These are phyloP conservation scores for Typha latifolia DNA, from an alignment of 176 grass and related monocot species.

Conservation along the genomic window DNA sequence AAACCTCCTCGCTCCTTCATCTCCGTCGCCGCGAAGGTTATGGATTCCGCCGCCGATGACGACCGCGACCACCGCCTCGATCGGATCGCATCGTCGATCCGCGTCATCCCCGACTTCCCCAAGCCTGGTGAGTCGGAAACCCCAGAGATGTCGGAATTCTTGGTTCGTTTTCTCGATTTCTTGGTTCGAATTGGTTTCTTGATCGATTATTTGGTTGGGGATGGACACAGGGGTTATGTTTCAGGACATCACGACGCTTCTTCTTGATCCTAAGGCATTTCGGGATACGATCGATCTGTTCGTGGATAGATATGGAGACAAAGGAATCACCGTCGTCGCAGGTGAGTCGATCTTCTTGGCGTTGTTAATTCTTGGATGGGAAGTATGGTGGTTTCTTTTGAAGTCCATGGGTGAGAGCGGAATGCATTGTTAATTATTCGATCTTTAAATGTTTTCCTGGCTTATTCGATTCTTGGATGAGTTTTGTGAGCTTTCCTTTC, in stretches of 20 bases:
- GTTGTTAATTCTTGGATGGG: neutral
- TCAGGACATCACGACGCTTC: constrained; percentile 93
- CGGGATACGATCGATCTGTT: constrained; percentile 81
- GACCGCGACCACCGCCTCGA: constrained; percentile 41
- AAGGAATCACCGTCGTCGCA: constrained; percentile 67
- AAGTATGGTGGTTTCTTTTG: neutral
- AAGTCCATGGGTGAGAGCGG: neutral
- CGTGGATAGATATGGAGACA: constrained; percentile 77
- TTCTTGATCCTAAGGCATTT: constrained; percentile 67
- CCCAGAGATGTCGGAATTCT: no score
- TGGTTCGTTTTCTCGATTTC: constrained; percentile 1
- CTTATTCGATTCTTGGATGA: no score
- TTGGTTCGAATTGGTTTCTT: neutral
- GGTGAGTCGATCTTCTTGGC: constrained; percentile 31
- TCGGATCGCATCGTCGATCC: constrained; percentile 66
- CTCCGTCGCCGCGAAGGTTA: neutral
- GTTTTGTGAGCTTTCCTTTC: no score
- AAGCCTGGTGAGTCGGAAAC: constrained; percentile 50
- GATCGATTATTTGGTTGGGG: neutral
- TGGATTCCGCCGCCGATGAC: neutral
- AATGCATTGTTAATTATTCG: neutral
- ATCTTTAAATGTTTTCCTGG: neutral
- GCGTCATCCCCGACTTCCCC: constrained; percentile 87
- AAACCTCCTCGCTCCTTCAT: neutral
- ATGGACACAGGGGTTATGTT: constrained; percentile 58